These are phyloP conservation scores for Coemansia sp. DNA, from an alignment of 192 early-diverging fungal genomes.

Conservation along the genomic window DNA sequence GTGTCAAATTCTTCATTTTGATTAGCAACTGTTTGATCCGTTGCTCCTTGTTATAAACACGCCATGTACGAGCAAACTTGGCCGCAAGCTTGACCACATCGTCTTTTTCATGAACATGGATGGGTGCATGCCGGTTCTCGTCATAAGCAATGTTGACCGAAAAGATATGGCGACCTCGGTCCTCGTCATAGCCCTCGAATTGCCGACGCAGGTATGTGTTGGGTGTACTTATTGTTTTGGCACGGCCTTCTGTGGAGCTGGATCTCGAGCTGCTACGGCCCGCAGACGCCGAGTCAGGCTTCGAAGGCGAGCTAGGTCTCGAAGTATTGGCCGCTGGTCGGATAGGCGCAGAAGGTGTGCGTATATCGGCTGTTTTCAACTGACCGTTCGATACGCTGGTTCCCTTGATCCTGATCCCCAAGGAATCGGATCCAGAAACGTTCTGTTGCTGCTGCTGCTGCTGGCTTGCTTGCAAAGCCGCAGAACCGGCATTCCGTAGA, in stretches of 20 bases:
- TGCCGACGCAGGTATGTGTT: slow-evolving; percentile 36
- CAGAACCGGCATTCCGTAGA: not conserved
- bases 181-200: slow-evolving; percentile 46
- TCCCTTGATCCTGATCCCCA: slow-evolving; percentile 39
- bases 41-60: slow-evolving; percentile 45
- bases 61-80: slow-evolving; percentile 48
- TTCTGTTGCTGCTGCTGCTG: not conserved
- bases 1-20: slow-evolving; percentile 40
- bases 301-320: slow-evolving; percentile 22
- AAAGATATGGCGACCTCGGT: slow-evolving; percentile 44
- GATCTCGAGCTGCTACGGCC: slow-evolving; percentile 18
- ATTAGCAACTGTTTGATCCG: slow-evolving; percentile 41
- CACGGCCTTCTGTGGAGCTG: slow-evolving; percentile 40
- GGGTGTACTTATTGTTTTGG: slow-evolving; percentile 14
- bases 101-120: slow-evolving; percentile 50
- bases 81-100: slow-evolving; percentile 40
- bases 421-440: not conserved
- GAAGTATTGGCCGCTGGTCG: slow-evolving; percentile 6
- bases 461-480: not conserved
- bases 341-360: slow-evolving; percentile 10
- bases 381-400: slow-evolving; percentile 15
- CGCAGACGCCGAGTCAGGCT: slow-evolving; percentile 14
- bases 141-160: slow-evolving; percentile 47
- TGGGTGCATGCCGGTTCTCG: slow-evolving; percentile 39
- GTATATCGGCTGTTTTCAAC: not conserved